Evolutionary conservation across 2,329 filamentous ascomycete genomes (phyloP).

Genomic region (Neobulgaria alba): DNA sequence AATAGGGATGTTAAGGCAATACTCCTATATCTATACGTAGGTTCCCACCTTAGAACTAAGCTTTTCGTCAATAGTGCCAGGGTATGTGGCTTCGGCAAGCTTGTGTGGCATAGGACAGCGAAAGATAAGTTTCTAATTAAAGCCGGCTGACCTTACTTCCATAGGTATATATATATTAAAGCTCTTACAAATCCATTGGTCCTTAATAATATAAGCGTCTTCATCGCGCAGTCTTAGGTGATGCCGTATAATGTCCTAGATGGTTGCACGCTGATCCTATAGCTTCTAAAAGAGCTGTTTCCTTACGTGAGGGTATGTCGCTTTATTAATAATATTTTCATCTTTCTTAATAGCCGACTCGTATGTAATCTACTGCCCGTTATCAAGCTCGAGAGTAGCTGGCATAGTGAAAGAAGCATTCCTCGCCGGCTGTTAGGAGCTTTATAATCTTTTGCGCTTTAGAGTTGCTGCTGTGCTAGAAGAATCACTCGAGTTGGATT

Average conservation of each 20-base stretch:
- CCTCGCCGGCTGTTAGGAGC: neutral
- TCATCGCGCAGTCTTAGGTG: too few relatives aligned
- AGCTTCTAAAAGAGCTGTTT: too few relatives aligned
- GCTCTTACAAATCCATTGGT: conserved; percentile 28
- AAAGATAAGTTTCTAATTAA: conserved; percentile 26
- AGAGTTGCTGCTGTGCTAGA: conserved; percentile 3
- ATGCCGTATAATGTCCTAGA: conserved; percentile 18
- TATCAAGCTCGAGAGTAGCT: too few relatives aligned
- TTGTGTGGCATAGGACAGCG: conserved; percentile 23
- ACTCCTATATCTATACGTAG: conserved; percentile 29
- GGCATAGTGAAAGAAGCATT: neutral
- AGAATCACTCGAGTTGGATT: conserved; percentile 6
- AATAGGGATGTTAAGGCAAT: conserved; percentile 26
- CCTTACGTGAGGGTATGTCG: too few relatives aligned
- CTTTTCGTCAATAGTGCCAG: conserved; percentile 30
- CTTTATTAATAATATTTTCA: too few relatives aligned
- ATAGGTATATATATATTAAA: conserved; percentile 32
- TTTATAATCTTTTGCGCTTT: conserved; percentile 1
- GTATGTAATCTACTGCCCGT: too few relatives aligned
- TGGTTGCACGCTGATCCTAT: too few relatives aligned
- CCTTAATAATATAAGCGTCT: too few relatives aligned
- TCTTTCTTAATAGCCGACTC: too few relatives aligned
- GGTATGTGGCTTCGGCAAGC: conserved; percentile 19
- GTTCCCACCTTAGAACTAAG: conserved; percentile 28
- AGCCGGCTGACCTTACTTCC: conserved; percentile 20